Evolutionary conservation across 352 stramenopile species (phyloP).

Genomic region (Pythium myriotylum): DNA sequence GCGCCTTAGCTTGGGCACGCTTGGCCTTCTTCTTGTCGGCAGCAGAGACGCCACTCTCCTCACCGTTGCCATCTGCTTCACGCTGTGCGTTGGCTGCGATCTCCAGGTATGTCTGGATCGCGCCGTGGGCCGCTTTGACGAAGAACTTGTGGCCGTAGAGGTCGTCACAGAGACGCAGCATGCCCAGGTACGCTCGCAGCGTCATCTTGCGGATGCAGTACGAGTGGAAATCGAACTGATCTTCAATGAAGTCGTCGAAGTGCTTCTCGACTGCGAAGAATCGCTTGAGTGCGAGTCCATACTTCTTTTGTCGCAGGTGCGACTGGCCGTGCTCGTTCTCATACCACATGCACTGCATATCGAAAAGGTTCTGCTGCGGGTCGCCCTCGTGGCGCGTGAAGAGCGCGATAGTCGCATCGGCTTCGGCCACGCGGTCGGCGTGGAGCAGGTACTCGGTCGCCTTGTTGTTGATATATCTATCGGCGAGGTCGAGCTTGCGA

Average conservation of each 20-base stretch:
- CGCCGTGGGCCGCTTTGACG: conserved; percentile 83
- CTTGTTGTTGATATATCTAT: conserved; percentile 99
- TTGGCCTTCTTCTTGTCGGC: conserved; percentile 94
- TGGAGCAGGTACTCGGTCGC: conserved; percentile 97
- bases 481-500: conserved; percentile 94
- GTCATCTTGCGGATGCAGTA: conserved; percentile 99
- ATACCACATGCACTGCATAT: conserved; percentile 99
- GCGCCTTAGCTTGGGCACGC: conserved; percentile 84
- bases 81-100: conserved; percentile 73
- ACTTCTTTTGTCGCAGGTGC: conserved; percentile 63
- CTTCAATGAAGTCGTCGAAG: conserved; percentile 97
- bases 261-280: conserved; percentile 96
- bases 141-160: conserved; percentile 92
- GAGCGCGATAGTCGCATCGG: conserved; percentile 93
- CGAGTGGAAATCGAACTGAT: conserved; percentile 99
- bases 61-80: conserved; percentile 51
- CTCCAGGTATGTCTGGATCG: conserved; percentile 90
- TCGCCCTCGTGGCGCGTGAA: conserved; percentile 98
- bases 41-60: conserved; percentile 85
- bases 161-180: conserved; percentile 94
- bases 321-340: conserved; percentile 90
- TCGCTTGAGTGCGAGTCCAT: conserved; percentile 93
- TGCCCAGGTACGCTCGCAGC: conserved; percentile 93
- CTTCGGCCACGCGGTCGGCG: conserved; percentile 91
- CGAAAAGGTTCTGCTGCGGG: conserved; percentile 95